Conservation (phyloP, 768 basidiomycete genomes). For the Chalciporus chontae region DNA sequence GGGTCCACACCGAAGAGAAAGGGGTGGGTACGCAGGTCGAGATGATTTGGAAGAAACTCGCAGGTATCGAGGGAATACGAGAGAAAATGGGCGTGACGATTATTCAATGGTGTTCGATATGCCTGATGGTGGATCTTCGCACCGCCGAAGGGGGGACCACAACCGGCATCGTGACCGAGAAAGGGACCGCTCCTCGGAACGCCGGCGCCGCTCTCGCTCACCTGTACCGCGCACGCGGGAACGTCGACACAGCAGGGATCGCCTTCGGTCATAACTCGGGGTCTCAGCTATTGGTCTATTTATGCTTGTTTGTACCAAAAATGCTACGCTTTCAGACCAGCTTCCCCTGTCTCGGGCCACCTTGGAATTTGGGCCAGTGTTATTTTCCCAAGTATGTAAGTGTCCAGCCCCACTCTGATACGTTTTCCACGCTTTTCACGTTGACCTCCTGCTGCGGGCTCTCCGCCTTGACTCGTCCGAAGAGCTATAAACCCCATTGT, state of each 20-base stretch:
- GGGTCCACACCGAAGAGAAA: conserved; percentile 36
- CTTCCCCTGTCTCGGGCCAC: conserved; percentile 13
- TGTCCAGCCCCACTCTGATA: conserved; percentile 4
- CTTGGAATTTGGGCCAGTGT: conserved; percentile 14
- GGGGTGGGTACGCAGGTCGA: conserved; percentile 61
- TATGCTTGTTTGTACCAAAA: conserved; percentile 21
- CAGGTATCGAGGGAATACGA: conserved; percentile 48
- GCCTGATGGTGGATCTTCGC: conserved; percentile 35
- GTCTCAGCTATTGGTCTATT: too few species aligned
- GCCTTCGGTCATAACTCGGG: too few species aligned
- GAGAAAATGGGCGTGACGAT: conserved; percentile 29
- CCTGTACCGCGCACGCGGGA: conserved; percentile 17
- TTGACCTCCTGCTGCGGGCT: neutral
- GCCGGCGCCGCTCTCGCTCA: conserved; percentile 23
- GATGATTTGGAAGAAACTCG: conserved; percentile 72
- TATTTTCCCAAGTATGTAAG: conserved; percentile 19
- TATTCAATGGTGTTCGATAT: conserved; percentile 89
- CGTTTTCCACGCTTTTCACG: neutral
- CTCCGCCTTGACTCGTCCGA: conserved; percentile 5
- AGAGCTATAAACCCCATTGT: conserved; percentile 21
- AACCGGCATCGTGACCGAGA: conserved; percentile 50
- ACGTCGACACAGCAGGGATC: conserved; percentile 29
- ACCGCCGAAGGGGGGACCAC: conserved; percentile 44
- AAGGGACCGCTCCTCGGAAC: conserved; percentile 22
- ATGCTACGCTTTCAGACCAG: neutral